phyloP scores from a whole-genome alignment of 1,139 yeast genomes.

The Blastobotrys capitulatus region DNA sequence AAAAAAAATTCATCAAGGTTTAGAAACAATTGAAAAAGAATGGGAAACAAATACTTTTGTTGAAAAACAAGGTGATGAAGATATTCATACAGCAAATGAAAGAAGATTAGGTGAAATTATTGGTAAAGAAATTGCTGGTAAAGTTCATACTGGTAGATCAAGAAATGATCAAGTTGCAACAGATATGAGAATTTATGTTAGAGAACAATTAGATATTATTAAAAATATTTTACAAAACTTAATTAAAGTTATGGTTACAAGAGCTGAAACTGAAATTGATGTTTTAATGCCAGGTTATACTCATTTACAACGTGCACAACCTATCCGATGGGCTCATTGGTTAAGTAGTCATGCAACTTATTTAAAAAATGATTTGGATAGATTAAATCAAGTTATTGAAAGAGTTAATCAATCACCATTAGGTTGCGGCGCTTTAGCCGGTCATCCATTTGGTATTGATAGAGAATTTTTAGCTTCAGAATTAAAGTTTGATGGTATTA shows the following conservation, averaged over 20 bases:
- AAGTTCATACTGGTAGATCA: slow-evolving; percentile 97
- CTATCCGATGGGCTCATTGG: slow-evolving; percentile 99
- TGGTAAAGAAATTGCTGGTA: slow-evolving; percentile 91
- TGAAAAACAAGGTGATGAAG: slow-evolving; percentile 93
- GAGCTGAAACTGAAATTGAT: slow-evolving; percentile 84
- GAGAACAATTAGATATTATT: slow-evolving; percentile 63
- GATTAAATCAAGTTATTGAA: slow-evolving; percentile 71
- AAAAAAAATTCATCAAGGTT: slow-evolving; percentile 72
- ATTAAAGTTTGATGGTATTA: slow-evolving; percentile 52
- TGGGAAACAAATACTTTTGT: slow-evolving; percentile 73
- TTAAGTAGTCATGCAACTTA: slow-evolving; percentile 90
- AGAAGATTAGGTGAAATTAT: slow-evolving; percentile 94
- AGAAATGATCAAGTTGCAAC: slow-evolving; percentile 99
- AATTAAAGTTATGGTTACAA: slow-evolving; percentile 57
- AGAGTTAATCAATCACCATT: slow-evolving; percentile 87
- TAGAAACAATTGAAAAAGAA: slow-evolving; percentile 63
- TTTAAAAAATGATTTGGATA: slow-evolving; percentile 81
- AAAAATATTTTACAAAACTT: slow-evolving; percentile 54
- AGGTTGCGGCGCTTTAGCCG: slow-evolving; percentile 98
- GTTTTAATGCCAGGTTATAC: slow-evolving; percentile 98
- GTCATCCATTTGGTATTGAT: slow-evolving; percentile 97
- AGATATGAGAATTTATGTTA: slow-evolving; percentile 91
- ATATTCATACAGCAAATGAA: slow-evolving; percentile 97
- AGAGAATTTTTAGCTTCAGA: slow-evolving; percentile 72
- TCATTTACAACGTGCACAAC: slow-evolving; percentile 97